Evolutionary conservation across 108 stramenopile species (phyloP), one percentile per base, ranked within the genome.

Genomic region (Skeletonema menzelii): DNA sequence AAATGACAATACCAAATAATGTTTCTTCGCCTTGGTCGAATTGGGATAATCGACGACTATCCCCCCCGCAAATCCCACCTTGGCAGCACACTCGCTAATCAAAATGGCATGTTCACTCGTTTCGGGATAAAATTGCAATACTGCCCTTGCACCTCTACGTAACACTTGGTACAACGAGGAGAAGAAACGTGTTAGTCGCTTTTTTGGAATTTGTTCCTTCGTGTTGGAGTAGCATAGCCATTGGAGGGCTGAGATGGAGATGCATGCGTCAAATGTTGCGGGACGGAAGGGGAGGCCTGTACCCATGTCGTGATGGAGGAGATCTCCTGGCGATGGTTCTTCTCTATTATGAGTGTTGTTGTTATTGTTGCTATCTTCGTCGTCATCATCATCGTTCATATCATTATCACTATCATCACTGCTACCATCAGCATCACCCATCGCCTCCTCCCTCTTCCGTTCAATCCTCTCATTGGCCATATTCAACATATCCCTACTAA

Each of bases 11-110:
- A 98, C 97, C 28, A 99, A 82, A 78, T 99, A 99, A 81, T 98
- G 97, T 71, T 99, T 99, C 86, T 99, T 99, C 12, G 99, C 99
- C 77, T 99, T 99, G 57, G 98, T 87, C 19, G 97, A 98, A 79
- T 99, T 99, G 37, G 99, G 99, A 84, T 98, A 99, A 77, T 99
- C 99, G 2, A 99, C 97, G 8, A 99, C 99, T 46, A 99, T 85
- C 30, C 99, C 99, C 8, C 99, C 99, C 8, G 97, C 92, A 79
- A 98, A 98, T 22, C 97, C 97, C 4, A 95, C 96, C 27, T 76
- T 75, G 47, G 93, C 89, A 20, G 98, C 98, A 70, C 93, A 92
- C 69, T 97, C 91, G 27, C 93, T 91, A 59, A 99, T 97, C 63
- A 99, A 79, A 38, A 97, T 87, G 32, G 97, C 97, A 79, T 99